These are phyloP conservation scores for Trypanosoma boissoni DNA, from an alignment of 208 protist genomes.

Conservation along the genomic window DNA sequence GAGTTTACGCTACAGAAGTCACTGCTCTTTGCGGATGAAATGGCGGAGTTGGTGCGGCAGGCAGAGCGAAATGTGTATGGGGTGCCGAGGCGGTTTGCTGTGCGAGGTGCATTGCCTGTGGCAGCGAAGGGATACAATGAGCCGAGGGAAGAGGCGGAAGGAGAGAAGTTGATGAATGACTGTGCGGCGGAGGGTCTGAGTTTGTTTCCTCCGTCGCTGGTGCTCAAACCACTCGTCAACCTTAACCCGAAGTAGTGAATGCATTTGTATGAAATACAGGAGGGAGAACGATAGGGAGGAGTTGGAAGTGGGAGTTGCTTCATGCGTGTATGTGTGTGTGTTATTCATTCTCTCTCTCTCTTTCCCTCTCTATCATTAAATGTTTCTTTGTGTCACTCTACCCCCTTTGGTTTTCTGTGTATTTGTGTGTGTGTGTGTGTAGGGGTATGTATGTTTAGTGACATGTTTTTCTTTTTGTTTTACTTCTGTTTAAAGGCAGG, in stretches of 20 bases:
- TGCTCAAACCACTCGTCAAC: constrained; percentile 1
- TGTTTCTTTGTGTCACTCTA: too few species aligned
- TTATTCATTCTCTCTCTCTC: too few species aligned
- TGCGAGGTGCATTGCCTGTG: neutral
- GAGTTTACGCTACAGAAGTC: constrained; percentile 46
- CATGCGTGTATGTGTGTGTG: too few species aligned
- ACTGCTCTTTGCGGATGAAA: constrained; percentile 54
- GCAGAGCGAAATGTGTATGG: constrained; percentile 31
- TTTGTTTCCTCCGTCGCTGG: constrained; percentile 3
- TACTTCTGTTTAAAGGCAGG: neutral
- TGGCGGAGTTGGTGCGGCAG: constrained; percentile 35
- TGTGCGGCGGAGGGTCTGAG: neutral
- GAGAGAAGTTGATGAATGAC: neutral
- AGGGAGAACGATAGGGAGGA: too few species aligned
- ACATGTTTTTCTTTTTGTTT: too few species aligned
- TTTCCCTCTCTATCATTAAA: too few species aligned
- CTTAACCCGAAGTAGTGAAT: too few species aligned
- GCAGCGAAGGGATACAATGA: neutral
- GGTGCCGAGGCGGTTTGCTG: neutral
- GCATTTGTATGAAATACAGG: neutral
- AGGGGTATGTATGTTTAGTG: too few species aligned
- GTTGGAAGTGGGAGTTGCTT: too few species aligned
- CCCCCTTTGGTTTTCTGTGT: too few species aligned
- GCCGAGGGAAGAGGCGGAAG: too few species aligned
- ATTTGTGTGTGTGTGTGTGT: too few species aligned